Evolutionary conservation across 164 flowering plant genomes (phyloP).

Genomic region (Chimonanthus praecox): DNA sequence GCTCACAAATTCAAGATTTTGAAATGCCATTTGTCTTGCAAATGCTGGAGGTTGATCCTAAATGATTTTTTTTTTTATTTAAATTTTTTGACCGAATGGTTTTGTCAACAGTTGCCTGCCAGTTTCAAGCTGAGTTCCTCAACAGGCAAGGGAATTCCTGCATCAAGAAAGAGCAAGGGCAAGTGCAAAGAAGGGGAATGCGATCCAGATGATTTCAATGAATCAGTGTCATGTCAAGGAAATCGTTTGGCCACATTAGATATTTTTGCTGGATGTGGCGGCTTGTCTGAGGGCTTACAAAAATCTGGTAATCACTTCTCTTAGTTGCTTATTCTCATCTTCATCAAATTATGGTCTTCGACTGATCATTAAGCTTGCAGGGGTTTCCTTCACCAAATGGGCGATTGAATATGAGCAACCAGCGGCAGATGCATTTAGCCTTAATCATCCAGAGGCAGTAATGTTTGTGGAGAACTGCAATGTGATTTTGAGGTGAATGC

Average conservation of each 20-base stretch:
- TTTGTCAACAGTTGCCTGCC: conserved; percentile 55
- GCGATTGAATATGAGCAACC: conserved; percentile 96
- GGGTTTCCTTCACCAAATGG: conserved; percentile 78
- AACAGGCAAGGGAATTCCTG: conserved; percentile 20
- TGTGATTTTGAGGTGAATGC: conserved; percentile 60
- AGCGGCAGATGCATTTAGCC: conserved; percentile 83
- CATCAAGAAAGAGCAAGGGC: conserved; percentile 68
- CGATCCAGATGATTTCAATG: conserved; percentile 16
- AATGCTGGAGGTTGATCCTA: background rate
- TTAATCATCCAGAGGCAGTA: conserved; percentile 70
- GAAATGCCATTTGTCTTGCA: background rate
- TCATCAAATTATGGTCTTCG: background rate
- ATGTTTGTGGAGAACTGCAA: conserved; percentile 80
- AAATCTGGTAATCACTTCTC: conserved; percentile 46
- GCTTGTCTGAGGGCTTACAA: conserved; percentile 83
- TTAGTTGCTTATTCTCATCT: background rate
- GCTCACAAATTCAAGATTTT: background rate
- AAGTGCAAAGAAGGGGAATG: conserved; percentile 64
- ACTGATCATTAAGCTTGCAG: conserved; percentile 33
- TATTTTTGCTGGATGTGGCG: conserved; percentile 99
- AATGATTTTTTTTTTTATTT: background rate
- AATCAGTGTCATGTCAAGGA: conserved; percentile 17
- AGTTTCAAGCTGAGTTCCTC: conserved; percentile 41
- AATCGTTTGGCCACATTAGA: conserved; percentile 72
- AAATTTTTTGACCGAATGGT: background rate